These are phyloP conservation scores for Orbilia oligospora DNA, from an alignment of 2,329 filamentous ascomycete genomes.

Conservation along the genomic window DNA sequence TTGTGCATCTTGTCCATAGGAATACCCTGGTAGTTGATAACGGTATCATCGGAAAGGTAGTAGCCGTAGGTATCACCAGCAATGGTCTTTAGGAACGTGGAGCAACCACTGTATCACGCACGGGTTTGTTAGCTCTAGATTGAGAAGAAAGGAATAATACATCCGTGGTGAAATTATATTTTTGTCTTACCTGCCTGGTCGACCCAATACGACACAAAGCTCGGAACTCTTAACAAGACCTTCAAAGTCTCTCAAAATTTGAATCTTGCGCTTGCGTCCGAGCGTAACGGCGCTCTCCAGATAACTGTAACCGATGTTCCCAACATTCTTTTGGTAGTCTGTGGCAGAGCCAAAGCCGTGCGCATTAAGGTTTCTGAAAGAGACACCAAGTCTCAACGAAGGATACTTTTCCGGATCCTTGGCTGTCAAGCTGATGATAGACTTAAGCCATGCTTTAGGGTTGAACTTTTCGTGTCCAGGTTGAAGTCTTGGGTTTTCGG, in stretches of 20 bases:
- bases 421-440: constrained; percentile 72
- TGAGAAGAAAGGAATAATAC: background rate
- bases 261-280: constrained; percentile 70
- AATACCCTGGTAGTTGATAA: constrained; percentile 83
- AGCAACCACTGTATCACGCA: constrained; percentile 75
- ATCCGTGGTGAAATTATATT: background rate
- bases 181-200: constrained; percentile 70
- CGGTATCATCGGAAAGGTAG: constrained; percentile 77
- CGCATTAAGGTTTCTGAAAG: constrained; percentile 78
- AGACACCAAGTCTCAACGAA: constrained; percentile 74
- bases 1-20: constrained; percentile 70
- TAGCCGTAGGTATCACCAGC: constrained; percentile 87
- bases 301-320: constrained; percentile 64
- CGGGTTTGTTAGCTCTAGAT: too few relatives aligned
- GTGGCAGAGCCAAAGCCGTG: constrained; percentile 74
- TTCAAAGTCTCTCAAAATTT: constrained; percentile 76
- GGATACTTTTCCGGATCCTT: constrained; percentile 72
- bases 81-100: constrained; percentile 81
- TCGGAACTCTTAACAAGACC: constrained; percentile 78
- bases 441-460: constrained; percentile 58
- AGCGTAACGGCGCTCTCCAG: constrained; percentile 64
- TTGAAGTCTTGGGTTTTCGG: constrained; percentile 50
- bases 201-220: constrained; percentile 82
- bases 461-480: constrained; percentile 49
- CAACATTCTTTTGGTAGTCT: constrained; percentile 66